Base-by-base conservation (phyloP, 495 filamentous ascomycete species). In the Penicillium ucsense region DNA sequence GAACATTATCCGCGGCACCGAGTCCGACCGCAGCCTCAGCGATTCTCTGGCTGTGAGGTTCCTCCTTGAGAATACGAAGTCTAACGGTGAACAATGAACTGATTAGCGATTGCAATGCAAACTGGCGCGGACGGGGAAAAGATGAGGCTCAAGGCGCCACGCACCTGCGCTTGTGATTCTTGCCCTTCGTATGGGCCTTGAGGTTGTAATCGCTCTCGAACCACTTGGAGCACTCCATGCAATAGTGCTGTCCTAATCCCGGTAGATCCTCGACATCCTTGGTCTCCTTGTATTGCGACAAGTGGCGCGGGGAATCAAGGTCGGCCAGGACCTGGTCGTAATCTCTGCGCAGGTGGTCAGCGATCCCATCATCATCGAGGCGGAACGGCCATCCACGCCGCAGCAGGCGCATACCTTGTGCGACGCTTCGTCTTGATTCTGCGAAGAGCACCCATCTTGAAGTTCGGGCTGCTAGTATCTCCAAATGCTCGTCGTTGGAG, bases 171-270 rank as follows among this genome's bases (percentile, higher is more conserved):
- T 89, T 95, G 65, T 98, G 91, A 35, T 82, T 83, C 71, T 95
- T 98, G 48, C 90, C 89, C 67, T 85, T 88, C 33, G 68, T 72
- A 64, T 98, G 92, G 30, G 76, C 68, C 30, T 79, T 73, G 49
- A 94, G 70, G 56, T 83, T 92, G 55, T 79, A 66, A 43, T 94
- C 88, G 45, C 81, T 84, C 67, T 96, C 92, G 63, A 91, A 96
- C 83, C 85, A 96, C 71, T 94, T 96, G 35, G 89, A 82, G 59
- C 91, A 98, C 68, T 94, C 86, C n/a, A 85, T 73, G 63, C 91
- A 98, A 62, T 95, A 95, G 52, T 78, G 83, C 57, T 75, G 70
- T 4, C 91, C 91, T 30, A 95, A 70, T 0, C 81, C 90, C 5
- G 91, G 92, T 10, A 92, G 76, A 54, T 96, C 91, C 61, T 95